phyloP scores from a whole-genome alignment of 371 early-diverging fungal genomes.

The Mortierella sp. region DNA sequence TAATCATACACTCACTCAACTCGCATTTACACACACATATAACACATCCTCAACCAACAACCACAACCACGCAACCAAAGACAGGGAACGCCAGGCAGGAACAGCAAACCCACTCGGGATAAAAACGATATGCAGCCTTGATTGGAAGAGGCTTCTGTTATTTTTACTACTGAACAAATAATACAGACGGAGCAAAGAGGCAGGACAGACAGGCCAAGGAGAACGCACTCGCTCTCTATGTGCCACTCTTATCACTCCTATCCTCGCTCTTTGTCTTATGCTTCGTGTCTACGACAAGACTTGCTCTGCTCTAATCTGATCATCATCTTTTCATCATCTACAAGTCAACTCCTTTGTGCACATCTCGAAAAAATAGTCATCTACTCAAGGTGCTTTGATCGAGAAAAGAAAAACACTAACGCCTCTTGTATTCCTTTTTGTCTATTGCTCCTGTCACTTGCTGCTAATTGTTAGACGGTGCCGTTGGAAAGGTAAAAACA shows the following conservation, averaged over 20 bases:
- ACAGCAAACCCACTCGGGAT: not conserved
- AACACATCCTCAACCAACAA: not conserved
- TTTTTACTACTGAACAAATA: not conserved
- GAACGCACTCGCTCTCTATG: not conserved
- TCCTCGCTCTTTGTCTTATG: too few species aligned
- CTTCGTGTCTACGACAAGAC: not conserved
- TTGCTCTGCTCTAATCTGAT: too few species aligned
- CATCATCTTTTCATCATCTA: not conserved
- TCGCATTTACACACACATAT: not conserved
- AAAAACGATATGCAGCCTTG: too few species aligned
- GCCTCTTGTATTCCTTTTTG: not conserved
- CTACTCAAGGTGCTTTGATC: not conserved
- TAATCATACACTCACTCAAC: not conserved
- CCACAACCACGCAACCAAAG: not conserved
- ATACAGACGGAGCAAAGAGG: not conserved
- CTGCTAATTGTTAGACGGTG: slow-evolving; percentile 39
- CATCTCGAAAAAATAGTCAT: not conserved
- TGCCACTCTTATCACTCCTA: too few species aligned
- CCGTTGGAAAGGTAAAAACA: slow-evolving; percentile 54
- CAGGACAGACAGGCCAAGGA: not conserved
- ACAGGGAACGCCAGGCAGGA: not conserved
- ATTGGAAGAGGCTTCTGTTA: too few species aligned
- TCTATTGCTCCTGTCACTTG: not conserved
- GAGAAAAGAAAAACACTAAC: not conserved
- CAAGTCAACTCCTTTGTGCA: not conserved